phyloP scores from a whole-genome alignment of 2,329 filamentous ascomycete species.

The Curvularia eragrostidis region DNA sequence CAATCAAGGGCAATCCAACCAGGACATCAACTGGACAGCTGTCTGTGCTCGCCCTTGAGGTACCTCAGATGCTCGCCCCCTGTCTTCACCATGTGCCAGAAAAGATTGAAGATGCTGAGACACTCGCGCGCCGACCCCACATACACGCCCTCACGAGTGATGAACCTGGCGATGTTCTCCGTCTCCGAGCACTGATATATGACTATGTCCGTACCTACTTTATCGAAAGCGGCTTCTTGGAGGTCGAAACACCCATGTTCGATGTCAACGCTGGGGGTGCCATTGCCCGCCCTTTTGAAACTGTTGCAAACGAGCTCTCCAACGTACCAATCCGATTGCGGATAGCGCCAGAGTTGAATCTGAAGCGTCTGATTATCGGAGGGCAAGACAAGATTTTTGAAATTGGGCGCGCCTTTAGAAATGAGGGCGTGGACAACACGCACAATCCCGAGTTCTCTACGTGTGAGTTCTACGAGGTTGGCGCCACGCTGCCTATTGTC shows the following conservation, averaged over 20 bases:
- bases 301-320: slow-evolving; percentile 76
- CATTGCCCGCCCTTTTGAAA: slow-evolving; percentile 84
- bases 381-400: slow-evolving; percentile 91
- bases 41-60: slow-evolving; percentile 70
- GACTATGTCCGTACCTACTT: slow-evolving; percentile 77
- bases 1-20: slow-evolving; percentile 73
- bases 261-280: slow-evolving; percentile 85
- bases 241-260: slow-evolving; percentile 91
- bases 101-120: slow-evolving; percentile 72
- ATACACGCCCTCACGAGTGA: slow-evolving; percentile 83
- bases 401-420: slow-evolving; percentile 89
- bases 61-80: slow-evolving; percentile 78
- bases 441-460: slow-evolving; percentile 98
- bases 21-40: slow-evolving; percentile 76
- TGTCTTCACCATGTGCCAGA: slow-evolving; percentile 80
- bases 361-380: slow-evolving; percentile 89
- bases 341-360: slow-evolving; percentile 92
- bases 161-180: slow-evolving; percentile 70
- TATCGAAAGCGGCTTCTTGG: slow-evolving; percentile 73
- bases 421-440: slow-evolving; percentile 75
- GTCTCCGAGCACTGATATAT: slow-evolving; percentile 76
- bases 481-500: slow-evolving; percentile 76
- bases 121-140: slow-evolving; percentile 77
- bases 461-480: slow-evolving; percentile 95
- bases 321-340: slow-evolving; percentile 76